Evolutionary conservation across 208 protist species (phyloP).

Genomic region (Wallacemonas sp.): DNA sequence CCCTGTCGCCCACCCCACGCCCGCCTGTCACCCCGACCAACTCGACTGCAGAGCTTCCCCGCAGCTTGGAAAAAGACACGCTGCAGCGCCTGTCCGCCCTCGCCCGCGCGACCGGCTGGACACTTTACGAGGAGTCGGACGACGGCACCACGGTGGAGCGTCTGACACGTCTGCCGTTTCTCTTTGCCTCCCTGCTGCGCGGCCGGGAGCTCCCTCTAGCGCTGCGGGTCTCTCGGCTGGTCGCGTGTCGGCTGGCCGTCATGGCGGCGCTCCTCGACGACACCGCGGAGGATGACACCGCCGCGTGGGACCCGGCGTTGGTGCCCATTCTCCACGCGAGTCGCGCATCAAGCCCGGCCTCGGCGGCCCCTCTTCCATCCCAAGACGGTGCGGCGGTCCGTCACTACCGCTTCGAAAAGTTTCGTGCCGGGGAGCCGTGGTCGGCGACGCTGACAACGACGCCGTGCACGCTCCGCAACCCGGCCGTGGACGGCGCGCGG

Average conservation of each 20-base stretch:
- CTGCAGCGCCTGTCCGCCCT: constrained; percentile 20
- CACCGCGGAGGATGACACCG: not conserved
- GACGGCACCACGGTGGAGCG: constrained; percentile 11
- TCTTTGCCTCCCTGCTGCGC: constrained; percentile 13
- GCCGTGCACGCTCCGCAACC: constrained; percentile 15
- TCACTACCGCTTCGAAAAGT: constrained; percentile 29
- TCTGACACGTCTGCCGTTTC: constrained; percentile 20
- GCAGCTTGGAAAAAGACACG: not conserved
- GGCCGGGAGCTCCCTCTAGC: constrained; percentile 16
- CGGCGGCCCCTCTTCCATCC: not conserved
- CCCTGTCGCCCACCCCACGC: too few relatives aligned
- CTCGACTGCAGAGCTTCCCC: too few relatives aligned
- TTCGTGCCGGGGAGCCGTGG: constrained; percentile 18
- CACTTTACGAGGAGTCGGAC: constrained; percentile 15
- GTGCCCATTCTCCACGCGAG: not conserved
- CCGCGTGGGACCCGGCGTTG: not conserved
- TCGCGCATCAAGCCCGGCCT: not conserved
- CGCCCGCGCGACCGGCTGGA: constrained; percentile 26
- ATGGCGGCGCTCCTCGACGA: constrained; percentile 15
- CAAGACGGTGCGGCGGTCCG: constrained; percentile 13
- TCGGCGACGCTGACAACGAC: not conserved
- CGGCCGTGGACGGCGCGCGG: constrained; percentile 17
- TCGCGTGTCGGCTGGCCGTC: constrained; percentile 22
- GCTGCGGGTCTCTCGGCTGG: constrained; percentile 28
- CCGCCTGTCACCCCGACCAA: too few relatives aligned